A percentile compares a stretch with the other conserved stretches of the same genome.
These are phyloP conservation scores for Pholiota adiposa DNA, from an alignment of 1,284 basidiomycete species.

Conservation along the genomic window DNA sequence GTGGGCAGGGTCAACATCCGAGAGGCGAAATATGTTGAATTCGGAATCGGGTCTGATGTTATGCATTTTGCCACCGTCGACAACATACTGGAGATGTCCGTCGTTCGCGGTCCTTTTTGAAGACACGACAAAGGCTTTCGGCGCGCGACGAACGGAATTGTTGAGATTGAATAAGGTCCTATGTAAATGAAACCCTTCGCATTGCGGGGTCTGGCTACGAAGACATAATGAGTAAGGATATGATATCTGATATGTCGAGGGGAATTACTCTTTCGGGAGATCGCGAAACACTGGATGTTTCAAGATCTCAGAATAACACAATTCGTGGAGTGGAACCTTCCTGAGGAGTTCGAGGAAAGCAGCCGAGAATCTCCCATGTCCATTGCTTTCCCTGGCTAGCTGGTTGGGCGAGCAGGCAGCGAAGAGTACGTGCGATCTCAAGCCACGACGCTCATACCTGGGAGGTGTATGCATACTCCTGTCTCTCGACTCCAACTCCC, in stretches of 20 bases:
- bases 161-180: not conserved
- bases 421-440: conserved; percentile 3
- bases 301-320: conserved; percentile 1
- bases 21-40: not conserved
- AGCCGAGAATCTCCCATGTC: conserved; percentile 1
- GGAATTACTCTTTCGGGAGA: not conserved
- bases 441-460: not conserved
- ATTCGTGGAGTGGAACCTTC: not conserved
- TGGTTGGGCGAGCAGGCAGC: not conserved
- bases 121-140: not conserved
- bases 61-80: not conserved
- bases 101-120: not conserved
- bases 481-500: not conserved
- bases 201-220: conserved; percentile 4
- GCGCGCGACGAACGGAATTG: not conserved
- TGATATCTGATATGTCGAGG: not conserved
- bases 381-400: not conserved
- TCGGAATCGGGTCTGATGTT: not conserved
- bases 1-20: not conserved
- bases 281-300: not conserved
- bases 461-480: not conserved
- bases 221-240: not conserved
- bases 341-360: conserved; percentile 1
- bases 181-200: not conserved
- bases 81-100: not conserved